Evolutionary conservation across 192 early-diverging fungal genomes (phyloP), one percentile per base, ranked within the genome.

Genomic region (Backusella australiensis): DNA sequence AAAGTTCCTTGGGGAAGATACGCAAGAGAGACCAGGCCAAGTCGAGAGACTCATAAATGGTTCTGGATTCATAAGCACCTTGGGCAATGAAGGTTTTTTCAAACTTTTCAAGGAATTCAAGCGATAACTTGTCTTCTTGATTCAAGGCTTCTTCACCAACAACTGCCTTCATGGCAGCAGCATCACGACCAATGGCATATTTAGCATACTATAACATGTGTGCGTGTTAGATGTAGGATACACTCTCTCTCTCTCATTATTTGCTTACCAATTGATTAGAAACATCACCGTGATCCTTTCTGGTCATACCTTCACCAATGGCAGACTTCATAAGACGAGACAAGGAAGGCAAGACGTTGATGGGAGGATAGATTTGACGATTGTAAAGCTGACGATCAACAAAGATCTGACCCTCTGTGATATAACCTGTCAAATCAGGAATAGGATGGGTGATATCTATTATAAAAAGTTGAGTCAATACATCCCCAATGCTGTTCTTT

Each of bases 361-460:
- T 99, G 9, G 98, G 98, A 79, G 98, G 98, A 88, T 99, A 99
- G 78, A 99, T 97, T 87, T 97, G 98, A 75, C 98, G 94, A 86
- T 99, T 99, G 86, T 98, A 86, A 75, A 99, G 90, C 87, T 98
- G 97, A 74, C 98, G 94, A 86, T 99, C 98, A 63, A 99, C 90
- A 85, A 96, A 99, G 79, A 99, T 99, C 87, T 99, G 98, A 26
- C 98, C 98, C 88, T 99, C 98, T 23, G 98, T 99, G 89, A 99
- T 99, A 81, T 97, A 99, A 41, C 98, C 98, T 41, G 98, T 99
- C 87, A 99, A 93, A 90, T 99, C 98, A 5, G 98, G 98, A 83
- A 99, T 98, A 56, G 98, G 98, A 81, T 99, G 98, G 41, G 98
- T 99, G 76, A 99, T 99, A 89, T 99, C 96, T 89, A 44, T 4